phyloP scores from a whole-genome alignment of 768 basidiomycete species.

The Multifurca ochricompacta region DNA sequence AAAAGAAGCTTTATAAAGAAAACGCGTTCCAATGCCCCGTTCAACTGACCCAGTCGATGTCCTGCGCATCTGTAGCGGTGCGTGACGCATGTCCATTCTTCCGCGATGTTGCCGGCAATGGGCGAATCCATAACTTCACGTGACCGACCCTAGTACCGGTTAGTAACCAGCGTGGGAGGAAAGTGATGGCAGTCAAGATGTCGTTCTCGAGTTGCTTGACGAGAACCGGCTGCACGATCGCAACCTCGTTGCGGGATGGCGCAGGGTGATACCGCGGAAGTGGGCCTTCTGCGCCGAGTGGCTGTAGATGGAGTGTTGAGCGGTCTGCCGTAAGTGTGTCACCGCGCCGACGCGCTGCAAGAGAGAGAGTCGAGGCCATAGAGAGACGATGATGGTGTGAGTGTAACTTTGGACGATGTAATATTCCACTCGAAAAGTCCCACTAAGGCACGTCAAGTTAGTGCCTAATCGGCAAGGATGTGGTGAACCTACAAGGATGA shows the following conservation, averaged over 20 bases:
- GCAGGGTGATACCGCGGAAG: constrained; percentile 72
- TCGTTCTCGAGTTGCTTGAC: constrained; percentile 81
- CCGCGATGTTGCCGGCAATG: constrained; percentile 35
- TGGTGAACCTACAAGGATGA: constrained; percentile 61
- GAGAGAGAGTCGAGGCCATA: constrained; percentile 69
- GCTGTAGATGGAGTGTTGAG: constrained; percentile 50
- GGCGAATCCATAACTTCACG: constrained; percentile 80
- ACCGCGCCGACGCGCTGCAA: constrained; percentile 51
- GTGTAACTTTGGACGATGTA: constrained; percentile 80
- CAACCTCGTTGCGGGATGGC: constrained; percentile 84
- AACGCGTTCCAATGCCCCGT: not conserved
- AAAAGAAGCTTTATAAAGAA: not conserved
- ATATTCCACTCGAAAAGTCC: constrained; percentile 87
- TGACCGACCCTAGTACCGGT: constrained; percentile 72
- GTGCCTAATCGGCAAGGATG: not conserved
- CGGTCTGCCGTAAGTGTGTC: constrained; percentile 32
- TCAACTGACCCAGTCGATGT: constrained; percentile 14
- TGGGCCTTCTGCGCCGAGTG: constrained; percentile 34
- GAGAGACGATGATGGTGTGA: constrained; percentile 68
- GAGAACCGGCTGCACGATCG: constrained; percentile 84
- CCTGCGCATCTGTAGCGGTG: constrained; percentile 5
- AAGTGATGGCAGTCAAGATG: constrained; percentile 62
- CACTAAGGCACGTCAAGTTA: constrained; percentile 43
- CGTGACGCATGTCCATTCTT: constrained; percentile 16
- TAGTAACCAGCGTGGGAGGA: constrained; percentile 70